phyloP scores from a whole-genome alignment of 768 basidiomycete genomes.

The Mycena amicta region DNA sequence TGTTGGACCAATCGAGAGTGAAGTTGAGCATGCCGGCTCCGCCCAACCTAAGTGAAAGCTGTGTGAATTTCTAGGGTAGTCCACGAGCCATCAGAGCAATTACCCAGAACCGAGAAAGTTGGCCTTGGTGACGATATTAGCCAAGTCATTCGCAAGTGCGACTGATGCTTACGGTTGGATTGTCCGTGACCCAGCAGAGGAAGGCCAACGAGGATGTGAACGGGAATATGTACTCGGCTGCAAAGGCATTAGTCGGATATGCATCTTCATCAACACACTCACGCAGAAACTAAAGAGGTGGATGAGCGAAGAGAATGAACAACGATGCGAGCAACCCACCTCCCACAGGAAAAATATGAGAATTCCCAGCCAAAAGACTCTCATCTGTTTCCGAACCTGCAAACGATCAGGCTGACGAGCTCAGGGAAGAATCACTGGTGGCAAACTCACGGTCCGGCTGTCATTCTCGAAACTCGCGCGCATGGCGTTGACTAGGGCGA shows the following conservation, averaged over 20 bases:
- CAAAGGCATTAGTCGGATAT: background rate
- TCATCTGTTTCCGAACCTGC: slow-evolving; percentile 25
- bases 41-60: too few relatives aligned
- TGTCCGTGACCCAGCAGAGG: slow-evolving; percentile 29
- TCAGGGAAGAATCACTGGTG: slow-evolving; percentile 8
- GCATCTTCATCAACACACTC: slow-evolving; percentile 7
- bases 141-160: too few relatives aligned
- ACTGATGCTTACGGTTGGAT: slow-evolving; percentile 24
- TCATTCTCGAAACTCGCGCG: slow-evolving; percentile 20
- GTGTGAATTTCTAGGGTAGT: too few relatives aligned
- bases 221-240: slow-evolving; percentile 28
- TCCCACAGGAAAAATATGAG: slow-evolving; percentile 20
- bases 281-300: slow-evolving; percentile 25
- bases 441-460: slow-evolving; percentile 18
- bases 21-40: slow-evolving; percentile 27
- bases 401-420: background rate
- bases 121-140: background rate
- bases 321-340: background rate
- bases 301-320: background rate
- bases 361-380: slow-evolving; percentile 25
- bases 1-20: slow-evolving; percentile 30
- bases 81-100: too few relatives aligned
- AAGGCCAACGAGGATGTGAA: slow-evolving; percentile 29
- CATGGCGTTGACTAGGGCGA: slow-evolving; percentile 17
- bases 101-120: slow-evolving; percentile 21